Evolutionary conservation across 108 stramenopile genomes (phyloP).

Genomic region (Aurantiochytrium sp.): DNA sequence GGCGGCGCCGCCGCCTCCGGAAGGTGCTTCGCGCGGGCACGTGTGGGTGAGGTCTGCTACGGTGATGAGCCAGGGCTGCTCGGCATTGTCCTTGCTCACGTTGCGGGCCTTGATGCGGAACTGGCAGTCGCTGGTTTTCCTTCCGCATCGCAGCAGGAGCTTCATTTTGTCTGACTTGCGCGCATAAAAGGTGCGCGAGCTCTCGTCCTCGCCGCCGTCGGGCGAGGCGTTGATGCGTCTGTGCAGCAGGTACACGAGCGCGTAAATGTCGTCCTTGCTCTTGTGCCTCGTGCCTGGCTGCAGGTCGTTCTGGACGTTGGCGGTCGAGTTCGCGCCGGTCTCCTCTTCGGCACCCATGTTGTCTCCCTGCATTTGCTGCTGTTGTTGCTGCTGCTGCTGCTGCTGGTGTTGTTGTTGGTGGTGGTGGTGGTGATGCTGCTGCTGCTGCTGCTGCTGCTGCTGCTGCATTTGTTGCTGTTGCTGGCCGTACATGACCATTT

Average conservation of each 20-base stretch:
- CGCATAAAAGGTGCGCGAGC: not conserved
- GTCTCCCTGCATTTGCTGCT: not conserved
- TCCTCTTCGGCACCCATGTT: not conserved
- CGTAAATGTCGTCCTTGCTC: slow-evolving; percentile 1
- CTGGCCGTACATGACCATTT: not conserved
- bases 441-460: too few relatives aligned
- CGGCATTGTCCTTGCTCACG: not conserved
- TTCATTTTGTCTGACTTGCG: slow-evolving; percentile 17
- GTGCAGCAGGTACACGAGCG: not conserved
- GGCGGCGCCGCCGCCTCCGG: not conserved
- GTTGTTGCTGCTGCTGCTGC: not conserved
- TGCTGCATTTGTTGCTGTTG: too few relatives aligned
- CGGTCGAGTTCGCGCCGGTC: not conserved
- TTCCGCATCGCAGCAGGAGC: slow-evolving; percentile 9
- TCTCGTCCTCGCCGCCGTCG: not conserved
- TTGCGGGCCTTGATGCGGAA: slow-evolving; percentile 18
- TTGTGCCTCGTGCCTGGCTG: not conserved
- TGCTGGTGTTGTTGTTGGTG: not conserved
- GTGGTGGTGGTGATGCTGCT: not conserved
- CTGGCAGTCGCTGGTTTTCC: not conserved
- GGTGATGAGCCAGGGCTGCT: slow-evolving; percentile 2
- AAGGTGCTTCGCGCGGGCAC: not conserved
- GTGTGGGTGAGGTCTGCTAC: not conserved
- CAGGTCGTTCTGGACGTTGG: not conserved
- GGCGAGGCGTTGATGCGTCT: not conserved